A percentile compares a stretch with the other conserved stretches of the same genome.
phyloP scores from a whole-genome alignment of 352 stramenopile species.

The Globisporangium abappressorium region DNA sequence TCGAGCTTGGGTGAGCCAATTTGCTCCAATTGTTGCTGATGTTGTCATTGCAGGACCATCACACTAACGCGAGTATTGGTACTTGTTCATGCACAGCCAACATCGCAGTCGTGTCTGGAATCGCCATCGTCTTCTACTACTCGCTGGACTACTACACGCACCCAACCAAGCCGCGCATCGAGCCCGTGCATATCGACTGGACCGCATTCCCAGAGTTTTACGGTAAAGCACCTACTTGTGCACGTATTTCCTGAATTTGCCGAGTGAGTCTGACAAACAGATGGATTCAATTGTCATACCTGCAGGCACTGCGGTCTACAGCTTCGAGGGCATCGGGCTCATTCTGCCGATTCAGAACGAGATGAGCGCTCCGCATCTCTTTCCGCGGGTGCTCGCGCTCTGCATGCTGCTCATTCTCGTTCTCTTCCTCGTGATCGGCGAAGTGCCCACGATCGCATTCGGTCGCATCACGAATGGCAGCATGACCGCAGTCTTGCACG shows the following conservation, averaged over 20 bases:
- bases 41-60: neutral
- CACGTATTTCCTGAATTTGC: neutral
- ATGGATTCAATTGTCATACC: neutral
- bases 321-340: conserved; percentile 76
- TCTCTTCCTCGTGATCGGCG: conserved; percentile 72
- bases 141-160: conserved; percentile 58
- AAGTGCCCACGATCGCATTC: conserved; percentile 68
- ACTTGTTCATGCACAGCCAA: conserved; percentile 37
- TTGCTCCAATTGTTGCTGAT: neutral
- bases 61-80: neutral
- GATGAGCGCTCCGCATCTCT: conserved; percentile 56
- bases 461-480: conserved; percentile 69
- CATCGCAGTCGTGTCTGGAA: conserved; percentile 54
- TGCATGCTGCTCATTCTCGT: conserved; percentile 73
- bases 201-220: conserved; percentile 65
- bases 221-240: conserved; percentile 16
- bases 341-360: conserved; percentile 80
- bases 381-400: conserved; percentile 46
- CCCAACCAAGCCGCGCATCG: conserved; percentile 23
- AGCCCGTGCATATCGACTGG: conserved; percentile 28
- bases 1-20: conserved; percentile 50
- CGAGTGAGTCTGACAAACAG: neutral
- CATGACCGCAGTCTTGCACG: conserved; percentile 73
- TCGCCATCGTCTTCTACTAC: conserved; percentile 84
- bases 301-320: conserved; percentile 74